Base-by-base conservation (phyloP, 495 filamentous ascomycete species). In the Neurospora intermedia region DNA sequence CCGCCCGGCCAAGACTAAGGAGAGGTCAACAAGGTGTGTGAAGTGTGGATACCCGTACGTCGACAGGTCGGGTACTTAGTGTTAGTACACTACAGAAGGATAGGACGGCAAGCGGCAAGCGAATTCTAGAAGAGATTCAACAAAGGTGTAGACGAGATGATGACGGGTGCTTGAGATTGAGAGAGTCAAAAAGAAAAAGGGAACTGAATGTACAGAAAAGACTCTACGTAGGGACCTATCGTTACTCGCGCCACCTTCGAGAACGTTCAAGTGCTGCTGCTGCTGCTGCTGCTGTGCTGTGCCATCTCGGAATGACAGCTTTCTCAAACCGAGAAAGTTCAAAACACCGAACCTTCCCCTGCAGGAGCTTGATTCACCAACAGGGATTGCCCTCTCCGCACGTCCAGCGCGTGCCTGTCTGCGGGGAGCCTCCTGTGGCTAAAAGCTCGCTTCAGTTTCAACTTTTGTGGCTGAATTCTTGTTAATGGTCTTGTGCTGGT, bases 21-120 rank as follows among this genome's bases (percentile, higher is more conserved):
- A 66, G 54, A 71, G 43, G 69, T 71, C 69, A 71, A 54, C 38
- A 66, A 66, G 54, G 54, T 66, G 54, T 66, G 54, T 66, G 54
- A 27, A 66, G 6, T 66, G 54, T 66, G 54, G 54, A 66, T 35
- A 66, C 54, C 35, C 23, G 48, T 66, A 66, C 23, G 48, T 62
- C 48, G 48, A 66, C 27, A 62, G 15, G 27, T 27, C 35, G 4
- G 35, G 35, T 38, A 38, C 4, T 4, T 38, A 38, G 4, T 38
- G 4, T 38, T 38, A 38, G 35, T 38, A 54, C n/a, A n/a, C n/a
- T n/a, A n/a, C 46, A 59, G 20, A 23, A 23, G 20, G 20, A 23
- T 23, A 62, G 23, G 23, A 23, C 23, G 54, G 54, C 54, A 62
- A 62, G 23, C 23, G 11, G 54, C 13, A 62, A 62, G 54, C 54